Percentiles rank a stretch among this genome's conserved stretches.
Conservation (phyloP, 768 basidiomycete genomes). For the Boletus edulis region DNA sequence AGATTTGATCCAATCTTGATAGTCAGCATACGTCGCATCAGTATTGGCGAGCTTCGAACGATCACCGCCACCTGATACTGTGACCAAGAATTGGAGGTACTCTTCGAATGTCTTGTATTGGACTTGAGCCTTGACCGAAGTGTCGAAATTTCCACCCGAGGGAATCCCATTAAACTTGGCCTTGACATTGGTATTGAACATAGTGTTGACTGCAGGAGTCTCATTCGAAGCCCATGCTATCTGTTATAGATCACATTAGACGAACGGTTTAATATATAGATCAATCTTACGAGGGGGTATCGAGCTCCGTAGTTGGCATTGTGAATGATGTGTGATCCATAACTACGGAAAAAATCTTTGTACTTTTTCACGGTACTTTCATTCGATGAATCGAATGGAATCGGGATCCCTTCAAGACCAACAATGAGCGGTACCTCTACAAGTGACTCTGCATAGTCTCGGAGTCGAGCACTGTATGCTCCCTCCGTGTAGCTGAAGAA, state of each 20-base stretch:
- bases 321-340: background rate
- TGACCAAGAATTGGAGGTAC: background rate
- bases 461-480: background rate
- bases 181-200: background rate
- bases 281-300: background rate
- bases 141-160: background rate
- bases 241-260: background rate
- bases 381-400: background rate
- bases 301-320: background rate
- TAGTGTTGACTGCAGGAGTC: background rate
- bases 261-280: background rate
- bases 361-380: background rate
- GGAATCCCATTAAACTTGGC: background rate
- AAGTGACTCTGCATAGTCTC: background rate
- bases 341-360: background rate
- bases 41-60: background rate
- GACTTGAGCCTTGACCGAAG: background rate
- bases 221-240: background rate
- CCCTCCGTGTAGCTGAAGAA: conserved; percentile 4
- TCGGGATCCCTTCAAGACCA: background rate
- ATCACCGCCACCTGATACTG: background rate
- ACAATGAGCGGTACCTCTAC: background rate
- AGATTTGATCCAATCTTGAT: background rate
- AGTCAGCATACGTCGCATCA: background rate
- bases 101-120: background rate